phyloP scores from a whole-genome alignment of 352 stramenopile genomes.

The Elongisporangium undulatum region DNA sequence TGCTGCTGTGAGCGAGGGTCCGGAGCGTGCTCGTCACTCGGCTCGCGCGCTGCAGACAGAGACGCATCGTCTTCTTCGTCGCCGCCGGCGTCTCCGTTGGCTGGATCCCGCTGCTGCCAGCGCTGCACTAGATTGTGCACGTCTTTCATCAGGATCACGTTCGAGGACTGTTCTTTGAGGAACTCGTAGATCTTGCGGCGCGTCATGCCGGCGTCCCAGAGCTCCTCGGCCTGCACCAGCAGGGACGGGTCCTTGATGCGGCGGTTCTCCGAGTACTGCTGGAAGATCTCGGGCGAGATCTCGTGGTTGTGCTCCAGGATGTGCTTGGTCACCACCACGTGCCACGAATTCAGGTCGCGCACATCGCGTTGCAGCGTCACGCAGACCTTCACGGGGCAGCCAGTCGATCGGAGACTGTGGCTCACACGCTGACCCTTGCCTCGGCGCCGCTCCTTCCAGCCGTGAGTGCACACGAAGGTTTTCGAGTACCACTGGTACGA shows the following conservation, averaged over 20 bases:
- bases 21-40: neutral
- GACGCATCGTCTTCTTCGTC: neutral
- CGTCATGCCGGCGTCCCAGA: slow-evolving; percentile 52
- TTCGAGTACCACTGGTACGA: slow-evolving; percentile 77
- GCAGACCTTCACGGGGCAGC: slow-evolving; percentile 64
- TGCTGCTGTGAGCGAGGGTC: neutral
- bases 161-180: slow-evolving; percentile 54
- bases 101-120: slow-evolving; percentile 43
- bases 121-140: slow-evolving; percentile 74
- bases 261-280: slow-evolving; percentile 67
- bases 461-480: slow-evolving; percentile 75
- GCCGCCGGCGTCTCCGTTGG: slow-evolving; percentile 1
- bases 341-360: slow-evolving; percentile 33
- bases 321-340: slow-evolving; percentile 70
- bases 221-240: slow-evolving; percentile 45
- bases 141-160: slow-evolving; percentile 71
- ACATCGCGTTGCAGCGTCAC: slow-evolving; percentile 54
- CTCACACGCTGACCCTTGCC: slow-evolving; percentile 66
- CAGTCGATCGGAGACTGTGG: slow-evolving; percentile 59
- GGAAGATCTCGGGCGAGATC: slow-evolving; percentile 43
- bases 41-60: neutral
- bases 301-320: slow-evolving; percentile 73
- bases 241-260: slow-evolving; percentile 56
- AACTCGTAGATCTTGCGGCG: slow-evolving; percentile 71
- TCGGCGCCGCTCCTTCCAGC: slow-evolving; percentile 67